phyloP scores from a whole-genome alignment of 139 green algal species.

The Coelastrella sp. region DNA sequence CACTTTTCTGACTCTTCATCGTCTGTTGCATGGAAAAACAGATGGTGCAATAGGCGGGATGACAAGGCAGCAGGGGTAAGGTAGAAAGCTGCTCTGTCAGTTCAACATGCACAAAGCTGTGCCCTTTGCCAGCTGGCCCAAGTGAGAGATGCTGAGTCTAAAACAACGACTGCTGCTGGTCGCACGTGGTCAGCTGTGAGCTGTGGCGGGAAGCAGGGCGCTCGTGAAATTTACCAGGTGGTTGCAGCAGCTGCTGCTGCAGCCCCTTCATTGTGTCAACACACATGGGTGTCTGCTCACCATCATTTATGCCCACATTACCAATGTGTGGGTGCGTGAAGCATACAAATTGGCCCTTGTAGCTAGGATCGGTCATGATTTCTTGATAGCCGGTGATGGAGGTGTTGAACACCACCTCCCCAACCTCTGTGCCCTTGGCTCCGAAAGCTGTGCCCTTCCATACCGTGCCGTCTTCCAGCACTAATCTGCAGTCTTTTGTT shows the following conservation, averaged over 20 bases:
- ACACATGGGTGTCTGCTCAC: slow-evolving; percentile 48
- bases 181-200: too few relatives aligned
- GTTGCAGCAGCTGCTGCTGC: neutral
- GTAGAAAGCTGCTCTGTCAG: neutral
- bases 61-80: neutral
- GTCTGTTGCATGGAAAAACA: slow-evolving; percentile 59
- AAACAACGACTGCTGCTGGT: neutral
- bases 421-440: slow-evolving; percentile 82
- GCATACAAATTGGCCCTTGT: slow-evolving; percentile 97
- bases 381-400: slow-evolving; percentile 93
- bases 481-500: slow-evolving; percentile 79
- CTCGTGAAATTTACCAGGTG: too few relatives aligned
- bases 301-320: slow-evolving; percentile 97
- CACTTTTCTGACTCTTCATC: slow-evolving; percentile 90
- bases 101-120: neutral
- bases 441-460: slow-evolving; percentile 91
- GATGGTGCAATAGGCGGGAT: slow-evolving; percentile 2
- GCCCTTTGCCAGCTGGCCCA: neutral
- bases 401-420: slow-evolving; percentile 99
- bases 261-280: neutral
- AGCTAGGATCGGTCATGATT: slow-evolving; percentile 98
- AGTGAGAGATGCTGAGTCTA: neutral
- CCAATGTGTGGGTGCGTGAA: slow-evolving; percentile 98
- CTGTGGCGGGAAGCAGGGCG: neutral
- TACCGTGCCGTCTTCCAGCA: slow-evolving; percentile 95